These are phyloP conservation scores for Handroanthus guayacan DNA, from an alignment of 257 asterid genomes.

Conservation along the genomic window DNA sequence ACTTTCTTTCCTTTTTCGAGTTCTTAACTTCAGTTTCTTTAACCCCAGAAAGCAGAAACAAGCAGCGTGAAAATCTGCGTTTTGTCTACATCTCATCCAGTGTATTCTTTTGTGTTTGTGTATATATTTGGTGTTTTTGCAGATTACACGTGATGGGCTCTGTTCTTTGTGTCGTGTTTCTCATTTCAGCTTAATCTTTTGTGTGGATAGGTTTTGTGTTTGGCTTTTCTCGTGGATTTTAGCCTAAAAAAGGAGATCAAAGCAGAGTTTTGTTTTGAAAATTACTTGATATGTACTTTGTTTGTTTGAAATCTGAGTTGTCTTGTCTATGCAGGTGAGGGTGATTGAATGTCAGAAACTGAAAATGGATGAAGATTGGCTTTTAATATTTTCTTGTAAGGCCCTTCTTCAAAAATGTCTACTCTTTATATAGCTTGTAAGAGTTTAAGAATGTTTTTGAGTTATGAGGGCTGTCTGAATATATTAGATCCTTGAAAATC, in stretches of 20 bases:
- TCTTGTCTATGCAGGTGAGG: conserved; percentile 20
- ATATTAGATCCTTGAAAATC: conserved; percentile 18
- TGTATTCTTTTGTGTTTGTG: not conserved
- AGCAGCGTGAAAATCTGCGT: not conserved
- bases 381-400: conserved; percentile 25
- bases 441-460: not conserved
- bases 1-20: not conserved
- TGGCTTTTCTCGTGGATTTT: not conserved
- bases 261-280: not conserved
- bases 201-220: not conserved
- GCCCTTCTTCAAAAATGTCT: conserved; percentile 1
- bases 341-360: not conserved
- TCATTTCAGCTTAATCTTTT: not conserved
- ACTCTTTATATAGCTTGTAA: not conserved
- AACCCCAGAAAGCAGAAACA: not conserved
- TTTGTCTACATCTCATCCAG: not conserved
- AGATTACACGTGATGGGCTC: not conserved
- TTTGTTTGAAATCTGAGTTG: conserved; percentile 29
- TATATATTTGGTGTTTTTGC: not conserved
- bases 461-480: conserved; percentile 1
- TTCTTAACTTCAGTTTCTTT: not conserved
- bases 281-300: not conserved
- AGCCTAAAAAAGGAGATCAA: not conserved
- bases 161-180: not conserved
- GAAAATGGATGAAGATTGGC: conserved; percentile 37